phyloP scores from a whole-genome alignment of 768 basidiomycete genomes.

The Roridomyces roridus region DNA sequence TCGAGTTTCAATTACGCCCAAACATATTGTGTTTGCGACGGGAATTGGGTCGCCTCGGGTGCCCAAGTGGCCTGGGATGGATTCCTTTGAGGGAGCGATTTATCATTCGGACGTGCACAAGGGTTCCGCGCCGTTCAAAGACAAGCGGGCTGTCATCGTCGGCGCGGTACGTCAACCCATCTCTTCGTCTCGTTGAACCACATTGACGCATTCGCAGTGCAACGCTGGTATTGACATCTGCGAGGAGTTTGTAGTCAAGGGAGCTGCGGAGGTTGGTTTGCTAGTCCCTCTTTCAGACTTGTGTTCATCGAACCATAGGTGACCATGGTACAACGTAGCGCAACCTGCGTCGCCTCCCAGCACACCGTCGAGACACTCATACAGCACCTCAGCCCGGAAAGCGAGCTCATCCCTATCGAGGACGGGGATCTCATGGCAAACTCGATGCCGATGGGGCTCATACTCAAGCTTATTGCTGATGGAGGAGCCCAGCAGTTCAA shows the following conservation, averaged over 20 bases:
- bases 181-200: not conserved
- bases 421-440: constrained; percentile 19
- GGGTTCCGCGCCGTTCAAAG: constrained; percentile 14
- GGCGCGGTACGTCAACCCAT: constrained; percentile 17
- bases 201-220: constrained; percentile 1
- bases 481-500: not conserved
- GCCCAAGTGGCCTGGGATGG: constrained; percentile 15
- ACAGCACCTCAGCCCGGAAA: not conserved
- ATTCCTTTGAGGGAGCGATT: constrained; percentile 2
- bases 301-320: not conserved
- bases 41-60: constrained; percentile 8
- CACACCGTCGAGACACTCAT: not conserved
- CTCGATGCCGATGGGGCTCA: constrained; percentile 27
- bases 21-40: constrained; percentile 12
- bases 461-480: too few relatives aligned
- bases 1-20: not conserved
- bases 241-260: constrained; percentile 18
- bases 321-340: constrained; percentile 24
- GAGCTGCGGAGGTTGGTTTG: constrained; percentile 10
- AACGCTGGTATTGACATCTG: constrained; percentile 21
- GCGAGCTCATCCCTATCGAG: not conserved
- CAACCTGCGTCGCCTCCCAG: constrained; percentile 16
- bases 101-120: constrained; percentile 21
- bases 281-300: not conserved
- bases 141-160: constrained; percentile 15